phyloP scores from a whole-genome alignment of 345 rosid species.

The Erysimum cheiranthoides region DNA sequence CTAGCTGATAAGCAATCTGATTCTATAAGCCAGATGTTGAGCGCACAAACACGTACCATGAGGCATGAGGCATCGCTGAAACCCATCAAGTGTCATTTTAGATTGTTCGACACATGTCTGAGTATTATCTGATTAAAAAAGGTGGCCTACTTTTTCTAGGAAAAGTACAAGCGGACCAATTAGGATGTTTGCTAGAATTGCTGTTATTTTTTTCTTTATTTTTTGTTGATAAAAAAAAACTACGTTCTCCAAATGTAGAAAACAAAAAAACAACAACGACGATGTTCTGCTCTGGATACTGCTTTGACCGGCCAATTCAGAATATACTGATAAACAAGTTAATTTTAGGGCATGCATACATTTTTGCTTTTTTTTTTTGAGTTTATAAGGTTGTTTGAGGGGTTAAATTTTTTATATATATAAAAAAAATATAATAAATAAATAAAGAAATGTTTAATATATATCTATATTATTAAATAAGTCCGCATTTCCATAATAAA shows the following conservation, averaged over 20 bases:
- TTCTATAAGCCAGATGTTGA: slow-evolving; percentile 16
- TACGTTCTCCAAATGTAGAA: not conserved
- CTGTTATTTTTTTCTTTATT: not conserved
- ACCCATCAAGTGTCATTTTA: slow-evolving; percentile 18
- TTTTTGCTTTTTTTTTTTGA: too few species aligned
- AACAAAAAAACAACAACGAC: not conserved
- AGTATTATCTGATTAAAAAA: not conserved
- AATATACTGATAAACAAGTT: not conserved
- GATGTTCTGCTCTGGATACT: not conserved
- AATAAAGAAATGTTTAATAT: too few species aligned
- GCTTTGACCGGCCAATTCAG: not conserved
- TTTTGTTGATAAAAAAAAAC: not conserved
- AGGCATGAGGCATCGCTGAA: not conserved
- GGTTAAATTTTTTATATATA: too few species aligned
- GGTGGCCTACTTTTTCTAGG: not conserved
- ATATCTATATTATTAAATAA: too few species aligned
- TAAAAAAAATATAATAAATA: too few species aligned
- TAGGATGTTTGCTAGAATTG: not conserved
- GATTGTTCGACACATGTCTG: not conserved
- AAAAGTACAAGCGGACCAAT: slow-evolving; percentile 29
- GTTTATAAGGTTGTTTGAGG: too few species aligned
- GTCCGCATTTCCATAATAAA: too few species aligned
- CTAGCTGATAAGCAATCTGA: not conserved
- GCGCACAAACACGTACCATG: not conserved
- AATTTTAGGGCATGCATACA: not conserved